These are phyloP conservation scores for Puya raimondii DNA, from an alignment of 176 grass and related monocot species.

Conservation along the genomic window DNA sequence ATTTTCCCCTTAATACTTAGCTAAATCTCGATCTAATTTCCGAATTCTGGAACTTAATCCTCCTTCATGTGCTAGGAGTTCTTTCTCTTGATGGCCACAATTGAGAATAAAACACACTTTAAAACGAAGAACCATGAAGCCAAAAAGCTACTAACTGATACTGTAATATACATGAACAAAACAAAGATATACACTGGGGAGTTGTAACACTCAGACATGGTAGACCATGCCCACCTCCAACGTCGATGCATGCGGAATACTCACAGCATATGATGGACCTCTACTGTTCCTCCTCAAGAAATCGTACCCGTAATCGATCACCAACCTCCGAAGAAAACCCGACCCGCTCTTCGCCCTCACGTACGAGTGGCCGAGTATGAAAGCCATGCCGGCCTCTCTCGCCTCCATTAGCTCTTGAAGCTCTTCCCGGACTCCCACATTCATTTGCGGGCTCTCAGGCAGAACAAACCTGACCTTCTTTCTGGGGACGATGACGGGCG, in stretches of 20 bases:
- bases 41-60: too few relatives aligned
- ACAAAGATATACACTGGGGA: not conserved
- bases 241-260: conserved; percentile 73
- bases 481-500: conserved; percentile 18
- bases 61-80: too few relatives aligned
- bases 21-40: too few relatives aligned
- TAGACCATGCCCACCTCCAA: conserved; percentile 96
- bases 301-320: conserved; percentile 75
- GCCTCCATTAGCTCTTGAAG: conserved; percentile 73
- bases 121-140: too few relatives aligned
- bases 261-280: conserved; percentile 58
- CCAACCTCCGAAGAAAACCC: conserved; percentile 56
- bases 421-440: conserved; percentile 59
- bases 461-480: conserved; percentile 86
- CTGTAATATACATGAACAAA: too few relatives aligned
- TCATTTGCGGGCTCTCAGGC: conserved; percentile 49
- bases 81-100: too few relatives aligned
- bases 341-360: conserved; percentile 86
- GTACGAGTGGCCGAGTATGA: conserved; percentile 76
- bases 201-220: conserved; percentile 40
- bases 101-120: too few relatives aligned
- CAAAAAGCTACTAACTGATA: too few relatives aligned
- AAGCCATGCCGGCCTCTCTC: conserved; percentile 88
- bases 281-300: conserved; percentile 89
- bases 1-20: too few relatives aligned